Conservation (phyloP, 805 yeast genomes). For the Jamesozyma rosinii region DNA sequence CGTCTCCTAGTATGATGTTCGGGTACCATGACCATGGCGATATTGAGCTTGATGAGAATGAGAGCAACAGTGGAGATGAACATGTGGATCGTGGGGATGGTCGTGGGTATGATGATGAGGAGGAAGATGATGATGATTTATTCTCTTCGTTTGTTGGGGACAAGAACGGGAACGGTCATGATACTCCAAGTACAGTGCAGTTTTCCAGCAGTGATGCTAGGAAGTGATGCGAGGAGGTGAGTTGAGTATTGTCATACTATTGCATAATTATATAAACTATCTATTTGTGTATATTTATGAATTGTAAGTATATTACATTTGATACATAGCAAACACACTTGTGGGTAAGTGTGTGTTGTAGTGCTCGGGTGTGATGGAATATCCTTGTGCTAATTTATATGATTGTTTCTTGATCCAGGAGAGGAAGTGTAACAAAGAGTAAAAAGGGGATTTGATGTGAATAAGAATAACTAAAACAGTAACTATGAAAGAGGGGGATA, state of each 20-base stretch:
- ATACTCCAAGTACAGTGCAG: slow-evolving; percentile 17
- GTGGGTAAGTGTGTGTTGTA: no score
- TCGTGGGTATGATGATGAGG: slow-evolving; percentile 1
- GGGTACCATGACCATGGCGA: slow-evolving; percentile 13
- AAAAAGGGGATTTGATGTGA: no score
- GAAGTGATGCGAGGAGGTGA: neutral
- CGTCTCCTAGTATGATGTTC: slow-evolving; percentile 28
- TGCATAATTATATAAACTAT: neutral
- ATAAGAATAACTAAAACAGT: no score
- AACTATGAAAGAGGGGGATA: no score
- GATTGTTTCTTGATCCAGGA: no score
- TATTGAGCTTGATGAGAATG: slow-evolving; percentile 11
- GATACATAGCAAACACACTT: no score
- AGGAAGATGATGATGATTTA: slow-evolving; percentile 9
- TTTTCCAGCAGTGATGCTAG: slow-evolving; percentile 6
- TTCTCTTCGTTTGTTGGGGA: slow-evolving; percentile 1
- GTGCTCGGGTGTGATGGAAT: no score
- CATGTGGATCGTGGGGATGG: slow-evolving; percentile 4
- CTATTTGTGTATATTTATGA: no score
- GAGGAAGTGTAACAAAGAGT: no score
- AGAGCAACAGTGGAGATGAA: slow-evolving; percentile 6
- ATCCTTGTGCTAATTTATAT: no score
- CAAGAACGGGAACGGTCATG: slow-evolving; percentile 7
- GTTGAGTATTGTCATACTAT: no score
- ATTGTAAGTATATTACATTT: no score